phyloP scores from a whole-genome alignment of 1,284 basidiomycete species.

The Ustilago vetiveriae region DNA sequence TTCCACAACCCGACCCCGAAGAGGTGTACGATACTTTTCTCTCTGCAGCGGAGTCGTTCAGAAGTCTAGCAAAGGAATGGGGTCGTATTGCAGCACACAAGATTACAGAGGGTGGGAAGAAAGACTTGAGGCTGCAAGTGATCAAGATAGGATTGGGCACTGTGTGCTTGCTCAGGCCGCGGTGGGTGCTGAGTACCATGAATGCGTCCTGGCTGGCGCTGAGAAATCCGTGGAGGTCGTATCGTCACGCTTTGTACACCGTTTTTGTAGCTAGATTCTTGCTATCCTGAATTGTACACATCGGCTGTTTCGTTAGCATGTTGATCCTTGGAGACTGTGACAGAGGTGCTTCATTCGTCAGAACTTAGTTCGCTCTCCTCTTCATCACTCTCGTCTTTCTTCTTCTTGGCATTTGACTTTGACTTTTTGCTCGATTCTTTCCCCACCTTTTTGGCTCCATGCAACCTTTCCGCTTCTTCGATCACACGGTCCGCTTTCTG shows the following conservation, averaged over 20 bases:
- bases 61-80: background rate
- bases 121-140: constrained; percentile 1
- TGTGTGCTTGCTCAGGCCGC: constrained; percentile 4
- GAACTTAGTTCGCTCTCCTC: constrained; percentile 19
- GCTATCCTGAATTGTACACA: background rate
- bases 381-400: background rate
- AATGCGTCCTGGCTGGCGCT: background rate
- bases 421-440: constrained; percentile 1
- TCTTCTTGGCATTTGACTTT: constrained; percentile 7
- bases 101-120: constrained; percentile 9
- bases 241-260: constrained; percentile 9
- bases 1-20: constrained; percentile 10
- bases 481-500: constrained; percentile 14
- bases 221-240: constrained; percentile 14
- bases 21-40: constrained; percentile 2
- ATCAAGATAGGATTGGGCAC: constrained; percentile 7
- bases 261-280: background rate
- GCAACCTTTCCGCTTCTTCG: constrained; percentile 9
- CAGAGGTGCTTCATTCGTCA: constrained; percentile 3
- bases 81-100: background rate
- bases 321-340: no score
- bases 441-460: constrained; percentile 11
- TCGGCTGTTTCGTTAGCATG: no score
- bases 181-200: constrained; percentile 9
- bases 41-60: constrained; percentile 6